Evolutionary conservation across 768 basidiomycete species (phyloP), one percentile per base, ranked within the genome.

Genomic region (Xanthoconium stramineum): DNA sequence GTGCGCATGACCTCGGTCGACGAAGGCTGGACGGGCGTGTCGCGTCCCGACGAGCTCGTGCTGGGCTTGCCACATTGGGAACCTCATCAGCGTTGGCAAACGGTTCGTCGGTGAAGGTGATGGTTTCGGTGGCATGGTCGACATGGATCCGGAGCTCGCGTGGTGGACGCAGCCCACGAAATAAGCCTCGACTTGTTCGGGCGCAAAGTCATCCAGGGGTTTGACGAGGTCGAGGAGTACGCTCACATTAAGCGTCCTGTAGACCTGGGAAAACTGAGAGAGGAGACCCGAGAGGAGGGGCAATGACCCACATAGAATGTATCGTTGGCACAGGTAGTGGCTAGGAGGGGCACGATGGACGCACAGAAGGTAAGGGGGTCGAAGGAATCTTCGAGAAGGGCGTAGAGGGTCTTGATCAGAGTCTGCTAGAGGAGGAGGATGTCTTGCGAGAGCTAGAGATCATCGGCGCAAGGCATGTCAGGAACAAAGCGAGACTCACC

Each of bases 201-300:
- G 82, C 5, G 77, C 78, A 36, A 82, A 66, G 7, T 76, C 80
- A 13, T 81, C 82, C 19, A 92, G 76, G 40, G 96, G 94, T 1
- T 82, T 80, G 47, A 91, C 88, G 53, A 99, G 85, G 19, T 83
- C 77, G 44, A 92, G 79, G 43, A 98, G 78, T 63, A 87, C 86
- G 56, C 78, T 76, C 56, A 98, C 83, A 61, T 84, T 86, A 76
- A 98, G 85, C 13, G 88, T 85, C 30, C 86, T 88, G 74, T 98
- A 99, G 14, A 98, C 88, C 71, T 97, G 89, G 1, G 92, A 88
- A 37, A 99, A 86, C 69, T 96, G 92, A 29, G 86, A 85, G 62
- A 98, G 84, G 7, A 98, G 81, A 32, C 94, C 89, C 5, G 94
- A 93, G 59, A 98, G 86, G 17, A 97, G n/a, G 88, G 82, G 20